Base-by-base conservation (phyloP, 1,284 basidiomycete genomes). In the Cystobasidium pallidum region DNA sequence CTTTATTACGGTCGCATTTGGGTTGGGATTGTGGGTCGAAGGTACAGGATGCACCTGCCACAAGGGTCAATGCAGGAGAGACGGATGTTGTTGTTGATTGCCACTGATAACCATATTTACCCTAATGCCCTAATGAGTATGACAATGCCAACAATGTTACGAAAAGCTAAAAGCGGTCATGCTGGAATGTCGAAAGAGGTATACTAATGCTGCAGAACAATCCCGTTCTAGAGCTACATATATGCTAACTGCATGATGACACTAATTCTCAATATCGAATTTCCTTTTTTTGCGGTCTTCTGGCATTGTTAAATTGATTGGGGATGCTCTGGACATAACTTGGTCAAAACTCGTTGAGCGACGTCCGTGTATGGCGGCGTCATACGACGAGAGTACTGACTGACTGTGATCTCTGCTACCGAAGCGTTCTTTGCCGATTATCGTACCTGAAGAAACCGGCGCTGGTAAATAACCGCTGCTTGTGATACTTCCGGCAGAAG, bases 221-320 rank as follows among this genome's bases (percentile, higher is more conserved):
- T 3, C 24, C 34, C 49, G 62, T 43, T 26, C 41, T 79, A 72
- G 71, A 89, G 91, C 87, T 96, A 96, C 83, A 97, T 94, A 98
- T 98, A 81, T 97, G 94, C 26, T 13, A 30, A 57, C 8, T n/a
- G 13, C 8, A 11, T 7, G 52, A 15, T 28, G 24, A 30, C 15
- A 15, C 52, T 54, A 57, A 21, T 8, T 57, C 8, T 34, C 54
- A 10, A 4, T 28, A 7, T 34, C 54, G 21, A 57, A n/a, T 36
- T 57, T 61, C n/a, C 58, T 39, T 61, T 45, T 41, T 39, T 61
- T 61, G 34, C 58, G 58, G n/a, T 61, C 58, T 61, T 61, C 58
- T 11, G 58, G 58, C 41, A 61, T 17, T 43, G 43, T 61, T 24
- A 61, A 26, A 26, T 61, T 61, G 36, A 61, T 41, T 0, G 58